Conservation (phyloP, 106 monocot species). For the Dioscorea dumetorum region DNA sequence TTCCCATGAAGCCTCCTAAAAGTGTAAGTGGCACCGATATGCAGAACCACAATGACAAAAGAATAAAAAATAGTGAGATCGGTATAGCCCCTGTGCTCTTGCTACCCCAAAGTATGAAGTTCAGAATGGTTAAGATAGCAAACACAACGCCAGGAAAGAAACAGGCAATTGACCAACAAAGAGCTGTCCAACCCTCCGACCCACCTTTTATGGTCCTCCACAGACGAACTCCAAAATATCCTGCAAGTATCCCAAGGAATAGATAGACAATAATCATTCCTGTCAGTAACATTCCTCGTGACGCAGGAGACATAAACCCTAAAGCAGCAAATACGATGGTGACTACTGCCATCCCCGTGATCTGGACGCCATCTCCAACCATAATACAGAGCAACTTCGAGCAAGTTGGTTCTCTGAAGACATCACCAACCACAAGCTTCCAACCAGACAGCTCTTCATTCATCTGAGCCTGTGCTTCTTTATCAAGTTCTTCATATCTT, state of each 20-base stretch:
- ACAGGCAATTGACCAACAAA: conserved; percentile 61
- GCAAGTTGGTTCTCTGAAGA: conserved; percentile 57
- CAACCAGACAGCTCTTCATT: conserved; percentile 64
- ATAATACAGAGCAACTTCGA: conserved; percentile 57
- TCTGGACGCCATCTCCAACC: conserved; percentile 70
- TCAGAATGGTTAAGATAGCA: conserved; percentile 39
- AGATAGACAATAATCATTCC: conserved; percentile 70
- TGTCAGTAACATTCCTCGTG: conserved; percentile 69
- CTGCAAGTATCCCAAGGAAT: conserved; percentile 46
- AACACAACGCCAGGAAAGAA: conserved; percentile 68
- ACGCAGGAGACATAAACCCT: conserved; percentile 70
- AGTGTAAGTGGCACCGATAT: conserved; percentile 58
- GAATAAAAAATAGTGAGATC: conserved; percentile 45
- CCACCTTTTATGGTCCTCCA: conserved; percentile 62
- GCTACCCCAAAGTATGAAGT: conserved; percentile 56
- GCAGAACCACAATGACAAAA: conserved; percentile 61
- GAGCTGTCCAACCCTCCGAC: conserved; percentile 48
- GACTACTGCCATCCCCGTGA: conserved; percentile 49
- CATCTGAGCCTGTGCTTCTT: conserved; percentile 62
- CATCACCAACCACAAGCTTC: conserved; percentile 71
- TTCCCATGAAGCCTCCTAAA: conserved; percentile 60
- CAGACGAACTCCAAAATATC: conserved; percentile 48
- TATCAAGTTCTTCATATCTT: conserved; percentile 53
- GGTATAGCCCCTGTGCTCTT: conserved; percentile 62
- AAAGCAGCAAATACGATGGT: conserved; percentile 57